Conservation (phyloP, 768 basidiomycete genomes). For the Floccularia luteovirens region DNA sequence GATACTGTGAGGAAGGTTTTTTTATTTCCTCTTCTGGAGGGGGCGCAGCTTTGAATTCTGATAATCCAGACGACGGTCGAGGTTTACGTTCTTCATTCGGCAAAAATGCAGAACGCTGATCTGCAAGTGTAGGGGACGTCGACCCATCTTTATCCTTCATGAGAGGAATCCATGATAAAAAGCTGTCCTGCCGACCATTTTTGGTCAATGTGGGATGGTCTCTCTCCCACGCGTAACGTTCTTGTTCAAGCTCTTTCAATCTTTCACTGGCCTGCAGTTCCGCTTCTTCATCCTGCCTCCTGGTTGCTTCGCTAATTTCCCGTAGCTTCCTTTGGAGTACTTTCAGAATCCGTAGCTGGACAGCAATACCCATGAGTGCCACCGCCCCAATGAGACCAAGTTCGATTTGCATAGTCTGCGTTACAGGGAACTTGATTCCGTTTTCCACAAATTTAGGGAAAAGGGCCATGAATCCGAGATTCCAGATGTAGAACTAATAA, state of each 20-base stretch:
- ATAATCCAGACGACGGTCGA: constrained; percentile 59
- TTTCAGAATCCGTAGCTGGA: constrained; percentile 82
- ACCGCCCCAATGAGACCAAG: constrained; percentile 83
- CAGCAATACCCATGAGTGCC: constrained; percentile 79
- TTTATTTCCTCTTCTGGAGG: constrained; percentile 55
- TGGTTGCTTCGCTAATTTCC: constrained; percentile 74
- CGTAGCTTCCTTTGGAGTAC: constrained; percentile 72
- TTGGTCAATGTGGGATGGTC: constrained; percentile 63
- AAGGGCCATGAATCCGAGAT: constrained; percentile 75
- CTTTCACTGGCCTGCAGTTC: constrained; percentile 68
- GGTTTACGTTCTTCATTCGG: constrained; percentile 43
- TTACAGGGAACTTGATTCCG: constrained; percentile 72
- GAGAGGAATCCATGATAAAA: constrained; percentile 53
- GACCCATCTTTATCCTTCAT: constrained; percentile 56
- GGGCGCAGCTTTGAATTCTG: constrained; percentile 64
- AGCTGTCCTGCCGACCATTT: constrained; percentile 59
- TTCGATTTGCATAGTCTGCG: constrained; percentile 91
- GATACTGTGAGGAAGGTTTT: constrained; percentile 36
- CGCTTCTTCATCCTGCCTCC: constrained; percentile 64
- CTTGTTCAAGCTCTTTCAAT: constrained; percentile 55
- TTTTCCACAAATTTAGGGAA: constrained; percentile 71
- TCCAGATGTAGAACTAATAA: constrained; percentile 88
- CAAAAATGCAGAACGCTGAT: constrained; percentile 45
- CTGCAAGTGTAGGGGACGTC: constrained; percentile 36
- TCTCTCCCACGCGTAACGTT: constrained; percentile 82